phyloP scores from a whole-genome alignment of 2,329 filamentous ascomycete species.

The Talaromyces sp. region DNA sequence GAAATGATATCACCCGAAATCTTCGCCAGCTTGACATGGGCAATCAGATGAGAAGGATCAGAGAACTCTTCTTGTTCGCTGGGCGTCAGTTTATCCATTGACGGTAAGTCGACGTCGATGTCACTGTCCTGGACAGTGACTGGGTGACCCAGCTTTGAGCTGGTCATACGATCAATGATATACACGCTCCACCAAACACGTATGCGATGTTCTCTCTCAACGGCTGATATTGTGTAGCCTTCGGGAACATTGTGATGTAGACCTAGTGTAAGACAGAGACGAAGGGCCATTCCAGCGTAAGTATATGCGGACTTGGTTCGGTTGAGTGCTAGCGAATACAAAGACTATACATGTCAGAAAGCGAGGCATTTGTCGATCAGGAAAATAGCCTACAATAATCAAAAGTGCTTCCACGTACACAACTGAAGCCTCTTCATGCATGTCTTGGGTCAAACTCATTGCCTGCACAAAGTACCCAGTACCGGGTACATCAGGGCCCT shows the following conservation, averaged over 20 bases:
- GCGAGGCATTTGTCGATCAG: not conserved
- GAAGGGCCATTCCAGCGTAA: slow-evolving; percentile 20
- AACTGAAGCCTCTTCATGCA: slow-evolving; percentile 19
- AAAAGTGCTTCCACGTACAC: slow-evolving; percentile 19
- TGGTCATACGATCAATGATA: slow-evolving; percentile 19
- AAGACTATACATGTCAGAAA: slow-evolving; percentile 6
- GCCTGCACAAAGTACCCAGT: slow-evolving; percentile 20
- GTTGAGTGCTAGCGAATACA: slow-evolving; percentile 19
- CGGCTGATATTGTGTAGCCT: slow-evolving; percentile 16
- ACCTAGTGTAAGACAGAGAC: slow-evolving; percentile 19
- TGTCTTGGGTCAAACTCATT: slow-evolving; percentile 19
- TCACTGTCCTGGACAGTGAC: slow-evolving; percentile 19
- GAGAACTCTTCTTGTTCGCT: slow-evolving; percentile 20
- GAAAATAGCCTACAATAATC: slow-evolving; percentile 9
- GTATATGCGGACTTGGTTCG: slow-evolving; percentile 20
- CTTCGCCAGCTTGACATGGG: slow-evolving; percentile 18
- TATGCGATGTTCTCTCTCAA: slow-evolving; percentile 20
- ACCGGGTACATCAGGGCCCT: slow-evolving; percentile 17
- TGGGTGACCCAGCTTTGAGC: slow-evolving; percentile 20
- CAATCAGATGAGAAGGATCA: slow-evolving; percentile 18
- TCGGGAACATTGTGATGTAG: slow-evolving; percentile 20
- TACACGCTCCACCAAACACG: slow-evolving; percentile 21
- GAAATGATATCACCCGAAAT: slow-evolving; percentile 20
- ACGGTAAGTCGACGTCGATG: slow-evolving; percentile 20
- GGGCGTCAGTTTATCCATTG: slow-evolving; percentile 18